These are phyloP conservation scores for Euptelea pleiosperma DNA, from an alignment of 164 flowering plant genomes.

Conservation along the genomic window DNA sequence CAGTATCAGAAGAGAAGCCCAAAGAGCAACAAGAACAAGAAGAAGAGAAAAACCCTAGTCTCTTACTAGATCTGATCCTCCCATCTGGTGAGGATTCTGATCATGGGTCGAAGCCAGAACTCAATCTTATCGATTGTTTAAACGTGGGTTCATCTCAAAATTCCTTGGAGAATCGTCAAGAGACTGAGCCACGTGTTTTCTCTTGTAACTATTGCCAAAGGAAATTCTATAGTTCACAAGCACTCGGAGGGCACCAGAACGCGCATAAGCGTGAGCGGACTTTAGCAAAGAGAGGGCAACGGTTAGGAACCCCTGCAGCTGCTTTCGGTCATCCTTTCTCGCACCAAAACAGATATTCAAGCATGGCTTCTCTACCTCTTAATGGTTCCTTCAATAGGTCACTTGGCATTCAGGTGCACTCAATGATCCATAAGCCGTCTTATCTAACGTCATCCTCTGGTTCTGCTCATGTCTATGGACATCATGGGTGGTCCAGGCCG, in stretches of 20 bases:
- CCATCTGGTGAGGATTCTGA: constrained; percentile 16
- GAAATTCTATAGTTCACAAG: constrained; percentile 9
- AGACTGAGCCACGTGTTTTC: background rate
- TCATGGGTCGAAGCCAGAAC: constrained; percentile 18
- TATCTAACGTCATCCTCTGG: constrained; percentile 8
- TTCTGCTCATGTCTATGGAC: constrained; percentile 14
- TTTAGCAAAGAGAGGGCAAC: background rate
- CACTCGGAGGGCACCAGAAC: constrained; percentile 14
- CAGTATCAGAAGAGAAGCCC: constrained; percentile 11
- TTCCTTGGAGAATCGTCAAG: background rate
- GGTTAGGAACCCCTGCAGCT: constrained; percentile 15
- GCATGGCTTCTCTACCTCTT: constrained; percentile 50
- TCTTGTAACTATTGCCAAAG: constrained; percentile 6
- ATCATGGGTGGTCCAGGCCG: constrained; percentile 30
- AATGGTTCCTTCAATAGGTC: constrained; percentile 42
- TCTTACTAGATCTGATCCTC: constrained; percentile 36
- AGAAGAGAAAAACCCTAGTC: constrained; percentile 10
- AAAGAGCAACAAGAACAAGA: constrained; percentile 12
- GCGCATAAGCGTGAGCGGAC: constrained; percentile 10
- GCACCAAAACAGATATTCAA: constrained; percentile 27
- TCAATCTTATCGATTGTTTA: constrained; percentile 5
- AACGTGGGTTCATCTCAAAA: constrained; percentile 5
- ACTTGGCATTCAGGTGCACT: constrained; percentile 56
- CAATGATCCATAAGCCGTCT: constrained; percentile 45
- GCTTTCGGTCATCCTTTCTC: constrained; percentile 33